A percentile compares a stretch with the other conserved stretches of the same genome.
Evolutionary conservation across 352 stramenopile species (phyloP).

Genomic region (Thraustochytrium striatum): DNA sequence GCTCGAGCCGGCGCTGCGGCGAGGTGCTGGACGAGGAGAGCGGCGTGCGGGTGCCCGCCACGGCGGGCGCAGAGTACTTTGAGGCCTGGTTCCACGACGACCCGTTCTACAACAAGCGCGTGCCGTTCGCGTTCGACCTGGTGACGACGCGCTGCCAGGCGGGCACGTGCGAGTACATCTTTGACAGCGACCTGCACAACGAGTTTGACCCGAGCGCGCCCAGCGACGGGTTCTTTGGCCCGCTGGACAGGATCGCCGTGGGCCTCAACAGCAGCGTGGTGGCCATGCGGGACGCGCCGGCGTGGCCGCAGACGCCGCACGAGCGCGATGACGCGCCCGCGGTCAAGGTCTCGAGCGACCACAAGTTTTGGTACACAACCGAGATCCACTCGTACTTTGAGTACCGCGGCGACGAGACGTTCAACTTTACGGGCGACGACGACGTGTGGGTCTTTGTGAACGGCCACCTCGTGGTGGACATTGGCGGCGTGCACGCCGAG

Average conservation of each 20-base stretch:
- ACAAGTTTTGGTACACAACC: conserved; percentile 45
- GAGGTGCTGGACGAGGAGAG: not conserved
- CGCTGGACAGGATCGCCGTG: not conserved
- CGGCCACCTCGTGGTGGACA: not conserved
- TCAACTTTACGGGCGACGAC: conserved; percentile 40
- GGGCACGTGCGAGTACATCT: not conserved
- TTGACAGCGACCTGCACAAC: not conserved
- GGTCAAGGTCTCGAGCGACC: not conserved
- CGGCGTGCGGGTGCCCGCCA: not conserved
- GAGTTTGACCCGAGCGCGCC: not conserved
- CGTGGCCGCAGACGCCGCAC: not conserved
- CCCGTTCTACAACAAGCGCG: conserved; percentile 37
- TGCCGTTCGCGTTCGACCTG: not conserved
- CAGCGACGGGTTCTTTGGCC: conserved; percentile 28
- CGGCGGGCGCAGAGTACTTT: conserved; percentile 3
- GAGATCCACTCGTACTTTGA: conserved; percentile 44
- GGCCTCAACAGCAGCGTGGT: not conserved
- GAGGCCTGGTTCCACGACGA: conserved; percentile 24
- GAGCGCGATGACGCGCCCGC: not conserved
- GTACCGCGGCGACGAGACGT: conserved; percentile 30
- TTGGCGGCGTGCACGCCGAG: not conserved
- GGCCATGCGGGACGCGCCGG: not conserved
- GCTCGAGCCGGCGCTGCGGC: not conserved
- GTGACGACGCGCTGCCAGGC: not conserved
- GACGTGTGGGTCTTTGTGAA: conserved; percentile 37